Evolutionary conservation across 805 yeast genomes (phyloP).

Genomic region (Wickerhamiella hasegawae): DNA sequence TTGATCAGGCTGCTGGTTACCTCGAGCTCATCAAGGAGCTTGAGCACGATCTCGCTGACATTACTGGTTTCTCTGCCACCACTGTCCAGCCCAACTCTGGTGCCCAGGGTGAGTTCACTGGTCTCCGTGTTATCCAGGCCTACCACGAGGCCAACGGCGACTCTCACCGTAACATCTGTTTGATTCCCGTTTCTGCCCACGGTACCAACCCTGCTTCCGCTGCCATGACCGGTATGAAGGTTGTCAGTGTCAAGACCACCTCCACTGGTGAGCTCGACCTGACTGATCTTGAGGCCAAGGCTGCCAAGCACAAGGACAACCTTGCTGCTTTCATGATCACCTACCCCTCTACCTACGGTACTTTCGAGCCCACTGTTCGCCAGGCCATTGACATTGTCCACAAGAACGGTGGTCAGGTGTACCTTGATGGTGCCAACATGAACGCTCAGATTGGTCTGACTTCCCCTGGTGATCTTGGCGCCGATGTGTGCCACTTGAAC

Average conservation of each 20-base stretch:
- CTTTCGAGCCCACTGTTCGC: conserved; percentile 83
- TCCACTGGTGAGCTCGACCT: conserved; percentile 76
- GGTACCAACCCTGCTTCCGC: conserved; percentile 99
- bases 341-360: conserved; percentile 93
- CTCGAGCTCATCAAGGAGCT: conserved; percentile 56
- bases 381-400: conserved; percentile 79
- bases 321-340: conserved; percentile 93
- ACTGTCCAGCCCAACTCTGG: conserved; percentile 96
- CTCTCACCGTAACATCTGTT: conserved; percentile 61
- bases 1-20: conserved; percentile 80
- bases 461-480: conserved; percentile 94
- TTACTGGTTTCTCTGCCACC: conserved; percentile 84
- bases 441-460: conserved; percentile 97
- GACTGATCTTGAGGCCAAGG: conserved; percentile 56
- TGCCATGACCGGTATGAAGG: conserved; percentile 90
- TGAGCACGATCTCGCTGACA: conserved; percentile 71
- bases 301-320: conserved; percentile 46
- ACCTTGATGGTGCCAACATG: conserved; percentile 98
- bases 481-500: conserved; percentile 95
- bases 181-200: conserved; percentile 94
- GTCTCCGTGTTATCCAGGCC: conserved; percentile 68
- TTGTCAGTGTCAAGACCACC: conserved; percentile 79
- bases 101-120: conserved; percentile 97
- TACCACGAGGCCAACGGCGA: conserved; percentile 62
- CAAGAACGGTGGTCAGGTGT: conserved; percentile 81